These are phyloP conservation scores for Trichosanthes cucumerina DNA, from an alignment of 306 rosid genomes.

Conservation along the genomic window DNA sequence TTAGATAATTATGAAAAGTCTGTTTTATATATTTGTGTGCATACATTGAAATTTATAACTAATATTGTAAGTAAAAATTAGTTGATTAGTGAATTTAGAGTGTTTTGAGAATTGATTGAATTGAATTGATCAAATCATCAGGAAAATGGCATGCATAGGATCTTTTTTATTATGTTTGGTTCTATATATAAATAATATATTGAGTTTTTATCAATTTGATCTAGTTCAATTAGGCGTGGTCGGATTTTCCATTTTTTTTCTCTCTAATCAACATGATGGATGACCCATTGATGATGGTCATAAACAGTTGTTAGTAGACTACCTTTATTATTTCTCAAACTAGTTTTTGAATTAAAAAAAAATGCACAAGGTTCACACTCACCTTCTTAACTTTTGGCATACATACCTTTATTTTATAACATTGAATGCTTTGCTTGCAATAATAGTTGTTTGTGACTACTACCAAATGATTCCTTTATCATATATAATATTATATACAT, in stretches of 20 bases:
- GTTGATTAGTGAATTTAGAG: no score
- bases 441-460: not conserved
- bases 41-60: no score
- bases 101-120: no score
- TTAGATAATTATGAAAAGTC: not conserved
- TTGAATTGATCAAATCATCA: no score
- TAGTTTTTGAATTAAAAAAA: not conserved
- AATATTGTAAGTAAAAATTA: no score
- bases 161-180: no score
- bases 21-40: no score
- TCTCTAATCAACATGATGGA: not conserved
- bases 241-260: not conserved
- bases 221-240: not conserved
- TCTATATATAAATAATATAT: not conserved
- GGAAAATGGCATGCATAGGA: no score
- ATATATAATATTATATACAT: not conserved
- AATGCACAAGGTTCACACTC: not conserved
- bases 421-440: not conserved
- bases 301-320: not conserved
- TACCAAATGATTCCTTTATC: not conserved
- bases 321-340: not conserved
- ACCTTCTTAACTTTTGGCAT: not conserved
- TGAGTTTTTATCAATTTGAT: not conserved
- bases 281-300: not conserved
- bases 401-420: not conserved